Percentiles rank a stretch among this genome's conserved stretches.
Conservation (phyloP, 2,329 filamentous ascomycete genomes). For the Calonectria pseudoturangicola region DNA sequence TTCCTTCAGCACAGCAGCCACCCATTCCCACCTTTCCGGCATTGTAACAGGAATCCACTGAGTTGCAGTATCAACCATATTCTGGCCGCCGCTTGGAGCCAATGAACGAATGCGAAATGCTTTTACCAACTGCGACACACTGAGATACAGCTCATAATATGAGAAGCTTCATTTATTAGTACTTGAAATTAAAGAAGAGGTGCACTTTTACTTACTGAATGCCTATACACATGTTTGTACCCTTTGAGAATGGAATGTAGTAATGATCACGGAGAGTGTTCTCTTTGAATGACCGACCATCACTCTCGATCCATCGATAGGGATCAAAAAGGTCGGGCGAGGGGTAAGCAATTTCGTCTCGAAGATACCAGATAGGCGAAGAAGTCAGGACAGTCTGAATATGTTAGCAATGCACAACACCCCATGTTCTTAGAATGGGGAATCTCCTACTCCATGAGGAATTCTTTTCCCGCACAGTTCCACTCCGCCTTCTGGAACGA, state of each 20-base stretch:
- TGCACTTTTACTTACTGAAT: slow-evolving; percentile 49
- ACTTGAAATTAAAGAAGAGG: background rate
- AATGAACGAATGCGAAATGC: background rate
- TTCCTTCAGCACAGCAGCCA: slow-evolving; percentile 43
- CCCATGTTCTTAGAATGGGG: background rate
- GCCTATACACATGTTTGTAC: slow-evolving; percentile 54
- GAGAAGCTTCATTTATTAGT: slow-evolving; percentile 37
- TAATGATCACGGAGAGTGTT: slow-evolving; percentile 51
- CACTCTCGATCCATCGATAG: slow-evolving; percentile 51
- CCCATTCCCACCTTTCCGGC: slow-evolving; percentile 49
- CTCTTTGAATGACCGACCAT: slow-evolving; percentile 32
- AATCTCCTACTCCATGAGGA: slow-evolving; percentile 48
- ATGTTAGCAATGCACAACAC: background rate
- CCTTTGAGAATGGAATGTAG: slow-evolving; percentile 56
- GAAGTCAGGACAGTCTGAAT: slow-evolving; percentile 53
- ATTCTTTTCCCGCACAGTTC: slow-evolving; percentile 50
- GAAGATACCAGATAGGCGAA: slow-evolving; percentile 56
- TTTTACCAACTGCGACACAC: slow-evolving; percentile 37
- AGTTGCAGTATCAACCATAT: background rate
- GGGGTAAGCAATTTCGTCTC: slow-evolving; percentile 53
- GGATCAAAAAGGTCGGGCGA: slow-evolving; percentile 51
- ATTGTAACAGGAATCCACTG: slow-evolving; percentile 45
- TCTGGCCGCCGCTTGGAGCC: background rate
- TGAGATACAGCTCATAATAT: slow-evolving; percentile 44
- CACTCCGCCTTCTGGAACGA: slow-evolving; percentile 50